Evolutionary conservation across 805 yeast genomes (phyloP), one percentile per base, ranked within the genome.

Genomic region (Kodamaea kaohsiungensis): DNA sequence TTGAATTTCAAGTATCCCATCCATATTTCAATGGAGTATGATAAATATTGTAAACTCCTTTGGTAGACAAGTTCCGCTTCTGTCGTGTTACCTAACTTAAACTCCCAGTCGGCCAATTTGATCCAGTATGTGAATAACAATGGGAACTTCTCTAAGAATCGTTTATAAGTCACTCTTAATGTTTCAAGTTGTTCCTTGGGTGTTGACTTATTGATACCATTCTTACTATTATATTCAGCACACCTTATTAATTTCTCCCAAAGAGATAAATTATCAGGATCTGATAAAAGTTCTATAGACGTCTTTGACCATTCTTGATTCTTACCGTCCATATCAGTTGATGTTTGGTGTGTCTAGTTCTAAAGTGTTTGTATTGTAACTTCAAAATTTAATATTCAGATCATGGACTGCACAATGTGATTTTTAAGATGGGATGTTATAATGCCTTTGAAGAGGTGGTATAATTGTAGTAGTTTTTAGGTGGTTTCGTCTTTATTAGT

Each of bases 81-180:
- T 0, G 66, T 67, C 0, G 81, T 72, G 48, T 72, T 61, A 0
- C 83, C 84, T 30, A 81, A 62, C 33, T 65, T 68, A 58, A 75
- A 79, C 58, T 77, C 79, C 74, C 78, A 69, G 2, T 66, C 61
- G 0, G 87, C 86, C 62, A 70, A 83, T 39, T 77, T 71, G n/a
- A 81, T 67, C 89, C 89, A 85, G 60, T 82, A 82, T 46, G 79
- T 80, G 56, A 78, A 82, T 30, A 79, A 65, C 4, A 69, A 63
- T 0, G 89, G 89, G 59, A 67, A 84, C 47, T 74, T 72, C 1
- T 65, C 64, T 13, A 85, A 68, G 12, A 84, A 62, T 40, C 77
- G 72, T 45, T 71, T 71, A 58, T 77, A 82, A 1, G 80, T 63
- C 2, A 67, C 55, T 45, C 78, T 61, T 37, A 83, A 61, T 8